Conservation (phyloP, 768 basidiomycete genomes). For the Mycena capillaripes region DNA sequence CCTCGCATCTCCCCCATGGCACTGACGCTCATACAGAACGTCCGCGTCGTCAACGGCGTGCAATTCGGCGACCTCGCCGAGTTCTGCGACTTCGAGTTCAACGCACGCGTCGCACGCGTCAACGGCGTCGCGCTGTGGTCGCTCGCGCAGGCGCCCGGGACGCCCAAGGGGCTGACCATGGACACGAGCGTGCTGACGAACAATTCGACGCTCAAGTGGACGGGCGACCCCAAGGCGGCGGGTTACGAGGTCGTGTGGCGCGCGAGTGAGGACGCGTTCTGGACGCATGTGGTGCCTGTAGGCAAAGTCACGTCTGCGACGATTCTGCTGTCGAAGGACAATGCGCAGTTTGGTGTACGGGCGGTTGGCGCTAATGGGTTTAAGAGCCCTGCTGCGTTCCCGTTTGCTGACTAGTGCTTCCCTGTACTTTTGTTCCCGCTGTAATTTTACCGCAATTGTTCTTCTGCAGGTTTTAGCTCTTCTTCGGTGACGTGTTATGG, state of each 20-base stretch:
- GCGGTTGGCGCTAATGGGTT: conserved; percentile 67
- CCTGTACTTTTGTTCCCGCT: neutral
- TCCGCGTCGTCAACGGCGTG: conserved; percentile 62
- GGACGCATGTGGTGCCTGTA: conserved; percentile 65
- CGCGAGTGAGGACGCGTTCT: conserved; percentile 59
- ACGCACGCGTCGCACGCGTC: conserved; percentile 62
- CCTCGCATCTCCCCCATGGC: neutral
- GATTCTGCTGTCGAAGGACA: conserved; percentile 63
- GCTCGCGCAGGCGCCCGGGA: conserved; percentile 68
- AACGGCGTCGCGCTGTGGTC: conserved; percentile 69
- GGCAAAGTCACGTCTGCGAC: conserved; percentile 58
- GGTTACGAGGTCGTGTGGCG: conserved; percentile 69
- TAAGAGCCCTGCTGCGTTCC: conserved; percentile 65
- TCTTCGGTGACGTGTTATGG: no score
- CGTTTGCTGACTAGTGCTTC: conserved; percentile 8
- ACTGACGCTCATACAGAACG: conserved; percentile 43
- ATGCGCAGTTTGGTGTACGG: conserved; percentile 63
- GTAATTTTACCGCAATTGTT: no score
- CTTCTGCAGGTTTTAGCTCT: no score
- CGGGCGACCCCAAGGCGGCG: conserved; percentile 54
- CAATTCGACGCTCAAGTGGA: conserved; percentile 68
- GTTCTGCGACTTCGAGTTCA: conserved; percentile 69
- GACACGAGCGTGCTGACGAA: conserved; percentile 65
- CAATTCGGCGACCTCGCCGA: conserved; percentile 70
- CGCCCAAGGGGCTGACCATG: conserved; percentile 61